Conservation (phyloP, 495 filamentous ascomycete genomes). For the Talaromyces thailandensis region DNA sequence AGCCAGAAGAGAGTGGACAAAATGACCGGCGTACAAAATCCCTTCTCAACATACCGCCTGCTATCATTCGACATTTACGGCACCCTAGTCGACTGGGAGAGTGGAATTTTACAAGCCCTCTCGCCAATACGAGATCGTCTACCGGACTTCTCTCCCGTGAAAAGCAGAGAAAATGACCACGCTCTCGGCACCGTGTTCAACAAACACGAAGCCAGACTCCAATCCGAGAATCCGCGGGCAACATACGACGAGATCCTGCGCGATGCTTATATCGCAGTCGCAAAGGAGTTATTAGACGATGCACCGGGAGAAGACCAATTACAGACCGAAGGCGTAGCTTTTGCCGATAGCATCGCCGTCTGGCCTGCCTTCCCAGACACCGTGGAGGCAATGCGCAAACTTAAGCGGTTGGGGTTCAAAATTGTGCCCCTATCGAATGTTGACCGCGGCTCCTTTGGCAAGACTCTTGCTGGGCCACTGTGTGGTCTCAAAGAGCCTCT, state of each 20-base stretch:
- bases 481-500: constrained; percentile 18
- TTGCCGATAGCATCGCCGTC: constrained; percentile 45
- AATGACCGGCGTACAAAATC: constrained; percentile 1
- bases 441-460: constrained; percentile 50
- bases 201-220: constrained; percentile 33
- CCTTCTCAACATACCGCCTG: constrained; percentile 18
- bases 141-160: constrained; percentile 30
- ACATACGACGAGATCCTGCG: constrained; percentile 50
- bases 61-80: constrained; percentile 77
- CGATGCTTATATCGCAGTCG: constrained; percentile 38
- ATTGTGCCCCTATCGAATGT: constrained; percentile 68
- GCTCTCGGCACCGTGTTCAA: constrained; percentile 22
- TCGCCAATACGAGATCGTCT: constrained; percentile 26
- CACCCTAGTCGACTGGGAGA: constrained; percentile 74
- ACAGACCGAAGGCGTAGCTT: constrained; percentile 20
- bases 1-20: background rate
- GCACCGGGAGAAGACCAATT: constrained; percentile 17
- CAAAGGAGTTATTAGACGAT: constrained; percentile 21
- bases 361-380: constrained; percentile 64
- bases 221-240: constrained; percentile 39
- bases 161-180: constrained; percentile 16
- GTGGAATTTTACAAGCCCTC: constrained; percentile 28
- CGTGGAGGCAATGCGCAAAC: constrained; percentile 43
- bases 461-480: constrained; percentile 41
- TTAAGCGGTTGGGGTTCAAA: constrained; percentile 50